phyloP scores from a whole-genome alignment of 1,284 basidiomycete genomes.

The Pseudomicrostroma phylloplanum region DNA sequence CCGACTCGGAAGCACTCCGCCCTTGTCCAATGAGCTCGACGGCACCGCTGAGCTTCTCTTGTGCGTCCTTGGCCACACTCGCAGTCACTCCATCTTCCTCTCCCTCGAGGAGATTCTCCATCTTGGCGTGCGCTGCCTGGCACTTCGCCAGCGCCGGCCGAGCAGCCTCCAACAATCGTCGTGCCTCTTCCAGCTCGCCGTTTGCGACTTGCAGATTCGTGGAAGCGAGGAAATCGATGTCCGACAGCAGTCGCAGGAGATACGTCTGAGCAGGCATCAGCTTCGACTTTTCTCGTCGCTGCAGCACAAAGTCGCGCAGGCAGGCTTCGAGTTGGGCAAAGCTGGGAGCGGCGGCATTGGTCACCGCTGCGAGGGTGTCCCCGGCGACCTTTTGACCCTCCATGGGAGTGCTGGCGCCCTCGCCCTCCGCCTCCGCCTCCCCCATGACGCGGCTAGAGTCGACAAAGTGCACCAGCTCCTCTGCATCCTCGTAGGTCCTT shows the following conservation, averaged over 20 bases:
- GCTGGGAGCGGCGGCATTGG: slow-evolving; percentile 16
- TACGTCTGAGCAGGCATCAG: slow-evolving; percentile 92
- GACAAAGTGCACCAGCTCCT: slow-evolving; percentile 96
- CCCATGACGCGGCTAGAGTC: slow-evolving; percentile 61
- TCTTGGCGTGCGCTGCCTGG: slow-evolving; percentile 64
- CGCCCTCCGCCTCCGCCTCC: slow-evolving; percentile 19
- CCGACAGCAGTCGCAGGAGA: slow-evolving; percentile 76
- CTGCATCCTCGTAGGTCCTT: slow-evolving; percentile 79
- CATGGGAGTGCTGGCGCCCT: slow-evolving; percentile 36
- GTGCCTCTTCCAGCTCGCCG: slow-evolving; percentile 70
- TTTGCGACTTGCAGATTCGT: slow-evolving; percentile 81
- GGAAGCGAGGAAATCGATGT: slow-evolving; percentile 77
- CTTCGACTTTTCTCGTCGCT: slow-evolving; percentile 91
- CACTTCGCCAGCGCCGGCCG: slow-evolving; percentile 83
- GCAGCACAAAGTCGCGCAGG: slow-evolving; percentile 86
- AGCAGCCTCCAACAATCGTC: slow-evolving; percentile 63
- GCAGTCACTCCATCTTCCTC: slow-evolving; percentile 70
- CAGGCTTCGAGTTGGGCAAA: slow-evolving; percentile 88
- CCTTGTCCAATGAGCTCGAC: slow-evolving; percentile 73
- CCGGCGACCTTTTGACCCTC: slow-evolving; percentile 26
- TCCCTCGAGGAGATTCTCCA: slow-evolving; percentile 72
- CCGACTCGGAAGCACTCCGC: slow-evolving; percentile 53
- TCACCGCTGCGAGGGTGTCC: not conserved
- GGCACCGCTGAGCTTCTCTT: slow-evolving; percentile 59
- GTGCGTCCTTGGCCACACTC: slow-evolving; percentile 58